A percentile compares a stretch with the other conserved stretches of the same genome.
phyloP scores from a whole-genome alignment of 768 basidiomycete genomes.

The Macrolepiota fuliginosa region DNA sequence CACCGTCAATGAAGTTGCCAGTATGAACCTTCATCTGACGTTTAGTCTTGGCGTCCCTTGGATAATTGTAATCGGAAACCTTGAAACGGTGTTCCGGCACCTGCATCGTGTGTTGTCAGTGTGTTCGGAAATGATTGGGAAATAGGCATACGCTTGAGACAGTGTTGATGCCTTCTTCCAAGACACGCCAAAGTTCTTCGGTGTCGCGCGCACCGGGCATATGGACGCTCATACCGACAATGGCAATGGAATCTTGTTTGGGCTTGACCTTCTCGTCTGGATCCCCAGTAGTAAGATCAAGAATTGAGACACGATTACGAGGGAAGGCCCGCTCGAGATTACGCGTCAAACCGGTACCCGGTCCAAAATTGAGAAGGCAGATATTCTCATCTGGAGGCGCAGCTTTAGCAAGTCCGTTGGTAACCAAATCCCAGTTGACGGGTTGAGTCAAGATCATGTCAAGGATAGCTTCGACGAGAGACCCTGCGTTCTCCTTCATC shows the following conservation, averaged over 20 bases:
- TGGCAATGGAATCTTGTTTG: conserved; percentile 51
- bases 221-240: conserved; percentile 70
- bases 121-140: neutral
- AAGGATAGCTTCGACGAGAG: conserved; percentile 39
- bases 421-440: conserved; percentile 46
- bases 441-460: conserved; percentile 46
- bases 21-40: conserved; percentile 44
- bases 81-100: conserved; percentile 63
- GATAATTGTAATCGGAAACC: conserved; percentile 37
- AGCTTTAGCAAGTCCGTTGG: conserved; percentile 23
- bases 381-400: conserved; percentile 21
- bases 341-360: conserved; percentile 38
- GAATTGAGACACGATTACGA: conserved; percentile 15
- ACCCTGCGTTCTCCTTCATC: conserved; percentile 18
- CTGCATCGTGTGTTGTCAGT: conserved; percentile 29
- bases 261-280: neutral
- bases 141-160: conserved; percentile 45
- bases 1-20: conserved; percentile 63
- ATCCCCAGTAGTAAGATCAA: conserved; percentile 20
- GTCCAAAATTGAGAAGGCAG: conserved; percentile 44
- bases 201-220: conserved; percentile 51
- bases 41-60: conserved; percentile 31
- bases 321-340: conserved; percentile 34
- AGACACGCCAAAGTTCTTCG: conserved; percentile 55
- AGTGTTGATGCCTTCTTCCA: conserved; percentile 56